phyloP scores from a whole-genome alignment of 140 eudicot genomes.

The Erigeron philadelphicus region DNA sequence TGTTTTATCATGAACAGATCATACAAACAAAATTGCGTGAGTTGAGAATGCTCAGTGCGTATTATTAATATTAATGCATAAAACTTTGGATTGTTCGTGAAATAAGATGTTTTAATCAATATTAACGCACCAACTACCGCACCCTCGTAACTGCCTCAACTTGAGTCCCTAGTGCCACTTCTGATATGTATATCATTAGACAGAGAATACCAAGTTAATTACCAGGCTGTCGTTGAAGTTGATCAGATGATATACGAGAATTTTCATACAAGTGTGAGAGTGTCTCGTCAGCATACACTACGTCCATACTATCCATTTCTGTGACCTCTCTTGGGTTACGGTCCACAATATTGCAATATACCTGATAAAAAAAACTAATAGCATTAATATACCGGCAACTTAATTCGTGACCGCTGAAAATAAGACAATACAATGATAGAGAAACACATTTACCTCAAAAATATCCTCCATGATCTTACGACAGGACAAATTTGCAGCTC shows the following conservation, averaged over 20 bases:
- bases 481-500: constrained; percentile 81
- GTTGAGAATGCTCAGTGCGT: neutral
- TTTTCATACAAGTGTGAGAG: constrained; percentile 90
- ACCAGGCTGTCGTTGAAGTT: constrained; percentile 82
- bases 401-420: neutral
- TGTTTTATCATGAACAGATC: neutral
- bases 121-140: neutral
- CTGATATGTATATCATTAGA: neutral
- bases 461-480: constrained; percentile 65
- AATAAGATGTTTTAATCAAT: neutral
- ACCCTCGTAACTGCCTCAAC: neutral
- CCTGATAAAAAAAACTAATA: constrained; percentile 38
- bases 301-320: constrained; percentile 60
- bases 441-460: constrained; percentile 52
- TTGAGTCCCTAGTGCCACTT: neutral
- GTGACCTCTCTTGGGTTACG: constrained; percentile 80
- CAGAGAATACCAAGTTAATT: constrained; percentile 4
- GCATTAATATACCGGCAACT: constrained; percentile 11
- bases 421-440: neutral
- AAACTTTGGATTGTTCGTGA: neutral
- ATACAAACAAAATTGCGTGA: neutral
- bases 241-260: constrained; percentile 89
- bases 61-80: neutral
- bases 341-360: constrained; percentile 75
- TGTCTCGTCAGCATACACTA: constrained; percentile 75